phyloP scores from a whole-genome alignment of 1,139 yeast species.

The Taphrina populina region DNA sequence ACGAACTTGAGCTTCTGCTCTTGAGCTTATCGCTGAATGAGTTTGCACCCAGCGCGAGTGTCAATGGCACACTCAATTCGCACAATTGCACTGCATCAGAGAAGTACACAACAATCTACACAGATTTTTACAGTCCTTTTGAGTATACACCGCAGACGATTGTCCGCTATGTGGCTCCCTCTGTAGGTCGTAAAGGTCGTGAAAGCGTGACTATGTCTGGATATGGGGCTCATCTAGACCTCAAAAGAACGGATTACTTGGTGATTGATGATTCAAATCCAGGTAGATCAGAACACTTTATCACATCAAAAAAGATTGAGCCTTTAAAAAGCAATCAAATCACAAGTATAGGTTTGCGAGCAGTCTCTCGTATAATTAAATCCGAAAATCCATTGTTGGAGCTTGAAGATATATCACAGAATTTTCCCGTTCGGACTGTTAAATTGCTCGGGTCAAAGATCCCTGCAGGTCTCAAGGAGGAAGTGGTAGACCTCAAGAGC shows the following conservation, averaged over 20 bases:
- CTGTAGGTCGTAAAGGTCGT: neutral
- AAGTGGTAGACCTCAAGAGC: constrained; percentile 40
- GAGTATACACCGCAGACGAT: neutral
- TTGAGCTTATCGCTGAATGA: constrained; percentile 41
- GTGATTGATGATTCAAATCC: constrained; percentile 60
- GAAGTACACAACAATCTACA: constrained; percentile 42
- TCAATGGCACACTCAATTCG: constrained; percentile 46
- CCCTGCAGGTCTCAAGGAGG: constrained; percentile 39
- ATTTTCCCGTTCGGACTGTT: constrained; percentile 45
- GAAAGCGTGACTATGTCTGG: constrained; percentile 50
- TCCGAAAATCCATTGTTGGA: constrained; percentile 43
- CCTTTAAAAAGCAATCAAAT: constrained; percentile 41
- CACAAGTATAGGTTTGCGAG: constrained; percentile 44
- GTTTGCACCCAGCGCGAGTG: constrained; percentile 42
- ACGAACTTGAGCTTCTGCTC: constrained; percentile 13
- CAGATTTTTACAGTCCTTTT: constrained; percentile 18
- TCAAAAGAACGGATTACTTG: constrained; percentile 64
- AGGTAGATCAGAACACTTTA: neutral
- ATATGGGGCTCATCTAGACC: constrained; percentile 62
- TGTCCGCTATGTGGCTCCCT: constrained; percentile 16
- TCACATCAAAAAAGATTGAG: constrained; percentile 16
- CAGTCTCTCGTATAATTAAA: constrained; percentile 43
- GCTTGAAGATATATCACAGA: constrained; percentile 43
- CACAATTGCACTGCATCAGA: constrained; percentile 46
- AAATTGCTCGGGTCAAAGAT: constrained; percentile 38